A percentile compares a stretch with the other conserved stretches of the same genome.
phyloP scores from a whole-genome alignment of 1,284 basidiomycete genomes.

The Schizophyllum amplum region DNA sequence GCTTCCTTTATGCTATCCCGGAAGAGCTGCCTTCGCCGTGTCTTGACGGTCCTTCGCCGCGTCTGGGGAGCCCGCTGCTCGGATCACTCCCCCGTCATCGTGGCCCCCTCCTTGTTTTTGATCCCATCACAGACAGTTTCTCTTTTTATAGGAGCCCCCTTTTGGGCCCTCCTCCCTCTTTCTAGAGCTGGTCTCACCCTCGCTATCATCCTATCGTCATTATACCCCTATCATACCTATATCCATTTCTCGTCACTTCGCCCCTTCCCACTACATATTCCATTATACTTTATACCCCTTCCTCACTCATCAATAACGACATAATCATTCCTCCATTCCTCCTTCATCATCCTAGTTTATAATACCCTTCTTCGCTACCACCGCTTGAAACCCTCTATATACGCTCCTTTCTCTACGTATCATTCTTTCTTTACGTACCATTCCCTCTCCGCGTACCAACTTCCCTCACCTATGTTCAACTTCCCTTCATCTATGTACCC shows the following conservation, averaged over 20 bases:
- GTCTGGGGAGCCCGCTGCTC: too few species aligned
- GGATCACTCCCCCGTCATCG: background rate
- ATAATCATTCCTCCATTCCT: too few species aligned
- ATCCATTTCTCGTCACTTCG: background rate
- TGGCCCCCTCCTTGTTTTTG: background rate
- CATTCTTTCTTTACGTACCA: too few species aligned
- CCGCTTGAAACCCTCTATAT: background rate
- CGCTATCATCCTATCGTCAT: background rate
- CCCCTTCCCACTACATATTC: background rate
- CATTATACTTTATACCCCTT: background rate
- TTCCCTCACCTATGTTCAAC: too few species aligned
- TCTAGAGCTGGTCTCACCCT: background rate
- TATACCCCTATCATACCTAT: background rate
- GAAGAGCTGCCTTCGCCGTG: background rate
- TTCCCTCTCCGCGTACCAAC: too few species aligned
- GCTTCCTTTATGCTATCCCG: background rate
- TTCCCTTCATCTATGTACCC: too few species aligned
- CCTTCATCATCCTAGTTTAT: slow-evolving; percentile 12
- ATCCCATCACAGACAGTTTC: background rate
- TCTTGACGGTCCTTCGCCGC: background rate
- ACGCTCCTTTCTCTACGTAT: background rate
- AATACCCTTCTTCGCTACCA: background rate
- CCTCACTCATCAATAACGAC: background rate
- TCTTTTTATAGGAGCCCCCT: background rate
- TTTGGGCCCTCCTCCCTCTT: background rate